Evolutionary conservation across 2,329 filamentous ascomycete genomes (phyloP), one percentile per base, ranked within the genome.

Genomic region (Trichoderma endophyticum): DNA sequence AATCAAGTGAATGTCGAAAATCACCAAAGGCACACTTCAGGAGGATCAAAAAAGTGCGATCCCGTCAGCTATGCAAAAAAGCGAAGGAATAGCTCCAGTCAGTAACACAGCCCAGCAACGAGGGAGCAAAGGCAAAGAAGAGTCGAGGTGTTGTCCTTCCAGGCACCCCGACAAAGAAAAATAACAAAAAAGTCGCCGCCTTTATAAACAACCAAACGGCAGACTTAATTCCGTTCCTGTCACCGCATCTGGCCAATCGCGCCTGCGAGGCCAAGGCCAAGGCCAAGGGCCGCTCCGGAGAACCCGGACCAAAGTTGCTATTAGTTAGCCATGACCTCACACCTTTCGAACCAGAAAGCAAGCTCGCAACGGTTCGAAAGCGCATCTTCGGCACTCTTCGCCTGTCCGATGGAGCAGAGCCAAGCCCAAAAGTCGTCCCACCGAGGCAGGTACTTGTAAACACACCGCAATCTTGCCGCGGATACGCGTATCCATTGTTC

Each of bases 191-290:
- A 54, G 39, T 30, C 67, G n/a, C 39, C 8, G n/a, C 57, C 57
- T 62, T 70, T 39, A 70, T 62, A 62, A 70, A 54, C 56, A 51
- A 39, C 3, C 21, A 36, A 69, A 70, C 54, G 26, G 56, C 36
- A 62, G n/a, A 56, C 21, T 39, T 28, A 62, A n/a, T 36, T 51
- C 21, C 39, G 51, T n/a, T 28, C 7, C 30, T 54, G 59, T 36
- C 57, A 43, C 67, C 67, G 28, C 57, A n/a, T 54, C 39, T n/a
- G n/a, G 28, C 57, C 66, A 69, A 69, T 69, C 66, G 34, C 54
- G 12, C 67, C 57, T 59, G 57, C 57, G 34, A 36, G 66, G 28
- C 51, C 48, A 66, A 36, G 56, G 18, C 39, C n/a, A 34, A 34
- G 32, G 32, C 32, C 32, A 57, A 67, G 28, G 64, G 30, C 30